A percentile compares a stretch with the other conserved stretches of the same genome.
phyloP scores from a whole-genome alignment of 345 rosid species.

The Moricandia arvensis region DNA sequence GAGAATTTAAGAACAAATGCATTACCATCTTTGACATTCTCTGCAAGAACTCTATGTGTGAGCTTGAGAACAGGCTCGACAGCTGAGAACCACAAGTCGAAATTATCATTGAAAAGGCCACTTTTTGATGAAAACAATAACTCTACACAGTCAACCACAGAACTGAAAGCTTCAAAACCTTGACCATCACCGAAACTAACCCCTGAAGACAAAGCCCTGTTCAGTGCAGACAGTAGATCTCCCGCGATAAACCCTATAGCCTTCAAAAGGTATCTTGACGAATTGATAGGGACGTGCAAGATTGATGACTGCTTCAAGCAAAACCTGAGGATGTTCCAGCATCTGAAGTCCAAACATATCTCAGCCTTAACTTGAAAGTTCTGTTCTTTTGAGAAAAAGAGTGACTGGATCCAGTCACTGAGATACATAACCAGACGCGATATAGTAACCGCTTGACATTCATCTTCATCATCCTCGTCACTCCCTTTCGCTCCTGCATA shows the following conservation, averaged over 20 bases:
- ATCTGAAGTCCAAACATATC: slow-evolving; percentile 59
- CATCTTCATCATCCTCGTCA: slow-evolving; percentile 53
- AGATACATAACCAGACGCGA: slow-evolving; percentile 63
- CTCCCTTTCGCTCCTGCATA: slow-evolving; percentile 23
- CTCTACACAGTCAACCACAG: slow-evolving; percentile 58
- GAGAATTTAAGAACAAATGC: slow-evolving; percentile 51
- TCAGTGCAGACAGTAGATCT: slow-evolving; percentile 41
- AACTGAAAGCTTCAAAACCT: slow-evolving; percentile 47
- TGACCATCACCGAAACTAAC: slow-evolving; percentile 38
- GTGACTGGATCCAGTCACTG: slow-evolving; percentile 70
- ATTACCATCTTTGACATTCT: slow-evolving; percentile 45
- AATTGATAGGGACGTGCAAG: slow-evolving; percentile 54
- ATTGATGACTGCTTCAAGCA: slow-evolving; percentile 62
- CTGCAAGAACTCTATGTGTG: slow-evolving; percentile 40
- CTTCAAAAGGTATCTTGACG: slow-evolving; percentile 56
- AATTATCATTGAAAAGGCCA: slow-evolving; percentile 60
- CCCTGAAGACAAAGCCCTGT: slow-evolving; percentile 19
- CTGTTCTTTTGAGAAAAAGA: slow-evolving; percentile 52
- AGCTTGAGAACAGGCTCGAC: slow-evolving; percentile 53
- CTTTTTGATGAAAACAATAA: slow-evolving; percentile 56
- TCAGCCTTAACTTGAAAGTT: slow-evolving; percentile 36
- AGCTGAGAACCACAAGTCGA: slow-evolving; percentile 71
- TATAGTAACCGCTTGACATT: slow-evolving; percentile 55
- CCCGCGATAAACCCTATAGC: slow-evolving; percentile 49
- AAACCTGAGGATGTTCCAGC: slow-evolving; percentile 76